Conservation (phyloP, 345 rosid species). For the Bruguiera gymnorhiza region DNA sequence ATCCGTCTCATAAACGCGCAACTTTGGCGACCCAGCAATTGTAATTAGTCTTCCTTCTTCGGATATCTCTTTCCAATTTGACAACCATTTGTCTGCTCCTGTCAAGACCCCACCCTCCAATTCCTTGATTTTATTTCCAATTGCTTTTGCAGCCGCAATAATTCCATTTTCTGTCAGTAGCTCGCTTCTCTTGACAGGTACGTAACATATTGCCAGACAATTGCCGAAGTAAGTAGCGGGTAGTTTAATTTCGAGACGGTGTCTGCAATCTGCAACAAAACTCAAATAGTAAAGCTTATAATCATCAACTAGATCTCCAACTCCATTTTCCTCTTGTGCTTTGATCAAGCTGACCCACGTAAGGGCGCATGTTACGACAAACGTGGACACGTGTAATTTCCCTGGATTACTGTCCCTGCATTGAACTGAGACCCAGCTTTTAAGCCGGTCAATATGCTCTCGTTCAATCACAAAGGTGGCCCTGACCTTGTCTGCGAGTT, state of each 20-base stretch:
- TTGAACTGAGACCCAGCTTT: slow-evolving; percentile 11
- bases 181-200: slow-evolving; percentile 14
- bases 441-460: slow-evolving; percentile 17
- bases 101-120: slow-evolving; percentile 16
- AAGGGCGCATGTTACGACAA: slow-evolving; percentile 28
- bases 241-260: slow-evolving; percentile 16
- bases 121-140: slow-evolving; percentile 25
- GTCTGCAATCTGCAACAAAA: slow-evolving; percentile 24
- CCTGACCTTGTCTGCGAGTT: slow-evolving; percentile 22
- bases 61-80: background rate
- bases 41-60: slow-evolving; percentile 5
- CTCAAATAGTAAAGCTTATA: slow-evolving; percentile 11
- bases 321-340: slow-evolving; percentile 7
- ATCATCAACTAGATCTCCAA: background rate
- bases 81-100: slow-evolving; percentile 23
- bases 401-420: background rate
- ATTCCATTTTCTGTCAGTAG: slow-evolving; percentile 33
- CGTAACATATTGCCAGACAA: slow-evolving; percentile 20
- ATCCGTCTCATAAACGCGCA: slow-evolving; percentile 27
- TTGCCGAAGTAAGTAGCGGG: slow-evolving; percentile 39
- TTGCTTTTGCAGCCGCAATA: slow-evolving; percentile 30
- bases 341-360: slow-evolving; percentile 35
- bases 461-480: slow-evolving; percentile 25
- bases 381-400: slow-evolving; percentile 19
- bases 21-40: slow-evolving; percentile 33